These are phyloP conservation scores for Lyophyllum shimeji DNA, from an alignment of 768 basidiomycete genomes.

Conservation along the genomic window DNA sequence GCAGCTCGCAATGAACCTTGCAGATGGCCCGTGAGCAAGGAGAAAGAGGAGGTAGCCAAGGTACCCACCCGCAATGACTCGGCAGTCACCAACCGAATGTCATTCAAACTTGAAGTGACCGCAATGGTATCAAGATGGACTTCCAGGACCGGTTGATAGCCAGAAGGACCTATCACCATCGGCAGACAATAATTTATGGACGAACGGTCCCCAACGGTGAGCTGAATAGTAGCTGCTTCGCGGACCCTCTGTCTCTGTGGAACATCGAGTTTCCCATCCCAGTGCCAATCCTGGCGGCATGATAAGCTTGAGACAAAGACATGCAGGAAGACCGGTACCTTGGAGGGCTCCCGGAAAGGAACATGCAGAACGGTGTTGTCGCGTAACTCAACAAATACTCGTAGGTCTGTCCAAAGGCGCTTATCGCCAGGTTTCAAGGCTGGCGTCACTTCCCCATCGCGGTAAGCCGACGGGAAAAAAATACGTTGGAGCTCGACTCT, in stretches of 20 bases:
- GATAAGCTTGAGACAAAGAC: conserved; percentile 5
- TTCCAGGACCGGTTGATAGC: conserved; percentile 80
- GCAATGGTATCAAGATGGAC: conserved; percentile 79
- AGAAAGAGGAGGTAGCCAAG: background rate
- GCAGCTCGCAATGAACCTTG: conserved; percentile 72
- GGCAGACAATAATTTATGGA: conserved; percentile 84
- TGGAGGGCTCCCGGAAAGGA: conserved; percentile 92
- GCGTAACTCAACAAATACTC: conserved; percentile 78
- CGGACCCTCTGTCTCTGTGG: conserved; percentile 53
- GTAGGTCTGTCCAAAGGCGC: conserved; percentile 80
- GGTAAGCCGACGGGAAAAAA: conserved; percentile 84
- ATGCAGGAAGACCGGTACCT: conserved; percentile 41
- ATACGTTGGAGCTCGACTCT: conserved; percentile 71
- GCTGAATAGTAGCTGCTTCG: conserved; percentile 70
- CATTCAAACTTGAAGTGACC: conserved; percentile 85
- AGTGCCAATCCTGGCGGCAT: conserved; percentile 79
- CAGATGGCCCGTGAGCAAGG: background rate
- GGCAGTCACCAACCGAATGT: conserved; percentile 74
- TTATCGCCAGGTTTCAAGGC: conserved; percentile 73
- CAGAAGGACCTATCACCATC: conserved; percentile 68
- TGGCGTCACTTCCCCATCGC: conserved; percentile 54
- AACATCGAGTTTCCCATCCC: conserved; percentile 62
- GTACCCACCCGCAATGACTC: conserved; percentile 71
- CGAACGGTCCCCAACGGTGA: conserved; percentile 77
- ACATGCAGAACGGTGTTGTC: conserved; percentile 76